Evolutionary conservation across 768 basidiomycete species (phyloP).

Genomic region (Amanita rubescens): DNA sequence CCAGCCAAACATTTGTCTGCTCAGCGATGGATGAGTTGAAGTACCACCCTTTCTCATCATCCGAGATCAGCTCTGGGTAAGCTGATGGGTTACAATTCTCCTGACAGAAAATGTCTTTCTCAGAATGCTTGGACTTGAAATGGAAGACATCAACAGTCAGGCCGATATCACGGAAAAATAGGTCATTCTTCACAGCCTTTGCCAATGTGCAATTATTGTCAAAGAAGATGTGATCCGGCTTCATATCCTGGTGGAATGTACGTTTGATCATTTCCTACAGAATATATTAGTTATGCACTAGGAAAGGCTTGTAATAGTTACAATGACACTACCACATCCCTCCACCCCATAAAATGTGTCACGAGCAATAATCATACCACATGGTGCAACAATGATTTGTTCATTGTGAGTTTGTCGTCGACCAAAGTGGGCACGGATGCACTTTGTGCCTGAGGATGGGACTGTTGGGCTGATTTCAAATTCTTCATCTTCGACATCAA

Average conservation of each 20-base stretch:
- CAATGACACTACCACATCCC: slow-evolving; percentile 14
- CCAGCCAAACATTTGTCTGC: slow-evolving; percentile 27
- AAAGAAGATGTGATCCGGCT: slow-evolving; percentile 16
- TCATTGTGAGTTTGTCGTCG: slow-evolving; percentile 24
- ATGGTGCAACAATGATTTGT: slow-evolving; percentile 17
- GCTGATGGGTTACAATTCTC: slow-evolving; percentile 19
- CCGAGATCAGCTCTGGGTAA: slow-evolving; percentile 14
- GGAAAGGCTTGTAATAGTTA: slow-evolving; percentile 10
- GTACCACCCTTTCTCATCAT: slow-evolving; percentile 12
- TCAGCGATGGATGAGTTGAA: slow-evolving; percentile 30
- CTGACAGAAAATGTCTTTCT: slow-evolving; percentile 17
- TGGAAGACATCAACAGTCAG: slow-evolving; percentile 23
- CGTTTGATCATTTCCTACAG: not conserved
- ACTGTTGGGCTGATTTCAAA: slow-evolving; percentile 3
- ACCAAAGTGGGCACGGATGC: slow-evolving; percentile 18
- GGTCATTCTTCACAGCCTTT: slow-evolving; percentile 12
- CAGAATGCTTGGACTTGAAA: slow-evolving; percentile 21
- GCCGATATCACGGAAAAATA: slow-evolving; percentile 11
- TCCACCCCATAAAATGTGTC: slow-evolving; percentile 24
- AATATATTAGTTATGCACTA: not conserved
- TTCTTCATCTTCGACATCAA: not conserved
- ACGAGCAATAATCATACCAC: slow-evolving; percentile 21
- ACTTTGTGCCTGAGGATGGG: slow-evolving; percentile 3
- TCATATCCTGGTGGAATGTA: slow-evolving; percentile 9
- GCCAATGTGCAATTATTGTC: slow-evolving; percentile 19